Base-by-base conservation (phyloP, 2,329 filamentous ascomycete species). In the Hawksworthiomyces lignivorus region DNA sequence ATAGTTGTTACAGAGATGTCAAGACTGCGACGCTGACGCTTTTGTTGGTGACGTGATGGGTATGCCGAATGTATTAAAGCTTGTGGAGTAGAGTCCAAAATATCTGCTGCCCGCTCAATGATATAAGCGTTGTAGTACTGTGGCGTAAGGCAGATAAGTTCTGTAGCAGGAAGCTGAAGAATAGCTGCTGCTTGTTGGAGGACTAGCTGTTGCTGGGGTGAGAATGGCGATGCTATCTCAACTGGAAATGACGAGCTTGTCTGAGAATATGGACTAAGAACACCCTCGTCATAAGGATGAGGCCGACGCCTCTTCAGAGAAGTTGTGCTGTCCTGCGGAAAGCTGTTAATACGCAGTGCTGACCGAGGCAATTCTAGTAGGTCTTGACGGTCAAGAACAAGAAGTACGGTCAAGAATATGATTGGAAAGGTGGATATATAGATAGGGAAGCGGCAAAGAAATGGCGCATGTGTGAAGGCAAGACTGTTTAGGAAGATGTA, bases 281-380 rank as follows among this genome's bases (percentile, higher is more conserved):
- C 3, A n/a, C 37, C 40, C 15, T 62, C 61, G 47, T 61, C 62
- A 44, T 59, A 56, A 54, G 56, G 58, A 53, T 63, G 62, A 50
- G 61, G 59, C 58, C 66, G 63, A 45, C 67, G 66, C 57, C 66
- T 69, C 57, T 64, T 69, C 50, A 63, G 56, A 52, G 44, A 31
- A 20, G 60, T 58, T 55, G 56, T 58, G 20, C 20, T n/a, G 26
- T 50, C 48, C 48, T 50, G 10, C n/a, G 5, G 6, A 22, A 12
- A 2, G 36, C 38, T 12, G 14, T 17, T 27, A 27, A 5, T 5
- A 37, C 5, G 2, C 15, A 28, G 5, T 19, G 14, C 14, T 6
- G 14, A 36, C 20, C 17, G 17, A 28, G 37, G n/a, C 5, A 29
- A 34, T 27, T 22, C n/a, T n/a, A n/a, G n/a, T n/a, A n/a, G n/a